Evolutionary conservation across 164 flowering plant species (phyloP), one percentile per base, ranked within the genome.

Genomic region (Paratinospora sagittata): DNA sequence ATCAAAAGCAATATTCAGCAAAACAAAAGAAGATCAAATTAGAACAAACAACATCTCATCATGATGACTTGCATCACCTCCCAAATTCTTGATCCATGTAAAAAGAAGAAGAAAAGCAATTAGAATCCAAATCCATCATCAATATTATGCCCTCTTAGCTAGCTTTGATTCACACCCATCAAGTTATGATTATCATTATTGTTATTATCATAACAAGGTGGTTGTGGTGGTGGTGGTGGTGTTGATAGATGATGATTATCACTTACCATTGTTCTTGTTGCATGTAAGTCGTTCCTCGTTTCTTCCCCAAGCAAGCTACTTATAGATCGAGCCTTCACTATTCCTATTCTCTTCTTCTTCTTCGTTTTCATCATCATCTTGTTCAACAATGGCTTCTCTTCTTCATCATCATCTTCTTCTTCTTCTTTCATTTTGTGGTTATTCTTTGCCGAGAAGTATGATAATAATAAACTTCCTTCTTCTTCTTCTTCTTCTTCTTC

Each of bases 281-380:
- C 39, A 19, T 65, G 62, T 0, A 30, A 30, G 84, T 77, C 34
- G n/a, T n/a, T n/a, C 34, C 34, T 30, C 34, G 34, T 30, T 30
- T 30, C 34, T 78, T 81, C 85, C 57, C 87, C 82, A 3, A 91
- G 83, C 79, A 91, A 78, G 74, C 94, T 88, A 76, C 88, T 89
- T 21, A 91, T 72, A 0, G 93, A 87, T 39, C 97, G 83, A 63
- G 97, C 94, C 76, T 88, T 89, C 73, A 88, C 93, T 76, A 75
- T 78, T 19, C 94, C 94, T 67, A 91, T 82, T 82, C 82, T 89
- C 80, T 72, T 75, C 62, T 78, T 84, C 80, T 83, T 87, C 78
- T 80, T 82, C 0, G 30, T 60, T 45, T n/a, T 39, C 65, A 24
- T 47, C 34, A 4, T 30, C 34, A 30, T 30, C 34, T 8, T 8